A percentile compares a stretch with the other conserved stretches of the same genome.
Conservation (phyloP, 179 eudicot genomes). For the Actinidia chinensis region DNA sequence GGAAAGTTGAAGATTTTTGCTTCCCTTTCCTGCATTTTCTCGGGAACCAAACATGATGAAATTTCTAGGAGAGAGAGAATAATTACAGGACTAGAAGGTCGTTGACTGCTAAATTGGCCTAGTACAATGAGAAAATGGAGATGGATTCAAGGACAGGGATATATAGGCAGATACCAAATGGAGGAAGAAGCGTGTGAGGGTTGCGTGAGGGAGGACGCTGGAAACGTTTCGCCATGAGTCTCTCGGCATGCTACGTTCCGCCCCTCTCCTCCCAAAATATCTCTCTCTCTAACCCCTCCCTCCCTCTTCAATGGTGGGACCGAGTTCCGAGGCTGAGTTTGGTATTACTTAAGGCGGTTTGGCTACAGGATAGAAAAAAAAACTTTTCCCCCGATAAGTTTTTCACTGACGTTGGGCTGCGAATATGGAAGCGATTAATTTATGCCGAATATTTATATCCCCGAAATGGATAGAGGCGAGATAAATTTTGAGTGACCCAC, state of each 20-base stretch:
- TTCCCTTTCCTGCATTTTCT: not conserved
- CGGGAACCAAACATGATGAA: not conserved
- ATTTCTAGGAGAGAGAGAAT: no score
- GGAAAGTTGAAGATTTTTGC: not conserved
- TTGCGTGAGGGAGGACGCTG: constrained; percentile 42
- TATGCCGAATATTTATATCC: no score
- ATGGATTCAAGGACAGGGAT: not conserved
- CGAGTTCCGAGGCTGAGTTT: no score
- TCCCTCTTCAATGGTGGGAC: no score
- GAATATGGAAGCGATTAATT: no score
- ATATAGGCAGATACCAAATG: not conserved
- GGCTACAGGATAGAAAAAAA: no score
- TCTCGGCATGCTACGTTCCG: constrained; percentile 43
- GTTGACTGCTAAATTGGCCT: constrained; percentile 2
- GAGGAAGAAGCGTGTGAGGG: constrained; percentile 33
- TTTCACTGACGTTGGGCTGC: no score
- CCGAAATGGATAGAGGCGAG: no score
- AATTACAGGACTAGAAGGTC: no score
- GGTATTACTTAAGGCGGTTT: no score
- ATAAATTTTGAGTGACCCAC: no score
- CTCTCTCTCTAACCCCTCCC: not conserved
- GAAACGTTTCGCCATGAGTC: constrained; percentile 43
- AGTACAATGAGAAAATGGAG: not conserved
- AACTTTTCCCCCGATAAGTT: no score
- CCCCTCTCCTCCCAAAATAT: not conserved